Evolutionary conservation across 345 rosid species (phyloP), one percentile per base, ranked within the genome.

Genomic region (Rubroshorea leprosula): DNA sequence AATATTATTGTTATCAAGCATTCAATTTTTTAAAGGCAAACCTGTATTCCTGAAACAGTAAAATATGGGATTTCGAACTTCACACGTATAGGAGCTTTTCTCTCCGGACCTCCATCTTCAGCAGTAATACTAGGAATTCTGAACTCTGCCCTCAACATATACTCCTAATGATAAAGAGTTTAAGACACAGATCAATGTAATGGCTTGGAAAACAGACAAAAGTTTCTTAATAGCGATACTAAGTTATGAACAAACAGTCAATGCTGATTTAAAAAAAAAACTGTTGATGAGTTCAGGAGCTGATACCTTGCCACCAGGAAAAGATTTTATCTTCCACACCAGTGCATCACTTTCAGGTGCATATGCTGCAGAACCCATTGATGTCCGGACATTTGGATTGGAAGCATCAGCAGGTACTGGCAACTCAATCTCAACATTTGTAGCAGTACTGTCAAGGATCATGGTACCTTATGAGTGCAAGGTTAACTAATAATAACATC

Each of bases 41-140:
- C 92, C 92, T 85, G 92, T 61, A 85, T 80, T 58, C 97, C 97
- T 14, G 97, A 90, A 55, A 90, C 92, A 18, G 91, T 90, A 77
- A 90, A 90, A 58, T 90, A 87, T 27, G 96, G 97, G 52, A 90
- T 90, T 80, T 90, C 97, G 44, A 90, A 90, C 80, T 83, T 90
- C 65, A 90, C 94, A 20, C 96, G 83, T 38, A 90, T 79, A 0
- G 97, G 97, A 68, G 94, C 94, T 74, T 85, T 90, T 63, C 94
- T 80, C 76, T 85, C 91, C 15, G 93, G 89, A 11, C 68, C 66
- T 54, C 80, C 83, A 73, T 90, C 97, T 73, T 90, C 97, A 13
- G 82, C 85, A 24, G 89, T 80, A 69, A 90, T 74, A 54, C 91
- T 90, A 47, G 97, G 96, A 74, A 90, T 94, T 68, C 78, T 72